Conservation (phyloP, 1,284 basidiomycete genomes). For the Puccinia novopanici region DNA sequence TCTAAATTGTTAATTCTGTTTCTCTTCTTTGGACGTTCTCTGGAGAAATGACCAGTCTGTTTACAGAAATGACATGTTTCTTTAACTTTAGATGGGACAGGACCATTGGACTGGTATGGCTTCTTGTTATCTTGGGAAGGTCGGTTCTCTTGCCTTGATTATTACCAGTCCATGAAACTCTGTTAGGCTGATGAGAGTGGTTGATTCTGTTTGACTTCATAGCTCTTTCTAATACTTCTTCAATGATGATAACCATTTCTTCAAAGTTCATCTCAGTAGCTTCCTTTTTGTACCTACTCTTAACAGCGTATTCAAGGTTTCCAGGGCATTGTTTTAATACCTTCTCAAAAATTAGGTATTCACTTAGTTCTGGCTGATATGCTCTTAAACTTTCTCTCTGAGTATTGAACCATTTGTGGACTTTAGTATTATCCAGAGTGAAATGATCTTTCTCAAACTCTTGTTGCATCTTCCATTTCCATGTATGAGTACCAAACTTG, state of each 20-base stretch:
- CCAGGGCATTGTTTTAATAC: neutral
- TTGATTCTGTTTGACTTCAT: neutral
- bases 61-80: neutral
- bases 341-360: neutral
- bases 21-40: neutral
- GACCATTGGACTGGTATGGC: too few relatives aligned
- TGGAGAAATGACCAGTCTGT: neutral
- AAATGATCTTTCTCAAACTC: neutral
- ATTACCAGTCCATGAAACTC: neutral
- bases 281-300: neutral
- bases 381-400: neutral
- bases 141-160: neutral
- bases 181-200: neutral
- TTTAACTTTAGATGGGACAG: neutral
- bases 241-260: constrained; percentile 3
- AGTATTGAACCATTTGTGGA: neutral
- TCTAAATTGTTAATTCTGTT: neutral
- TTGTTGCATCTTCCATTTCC: constrained; percentile 2
- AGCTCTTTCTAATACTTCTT: neutral
- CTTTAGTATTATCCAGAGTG: neutral
- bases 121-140: too few relatives aligned
- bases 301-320: neutral
- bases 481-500: neutral
- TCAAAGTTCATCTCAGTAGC: neutral
- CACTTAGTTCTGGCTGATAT: neutral